These are phyloP conservation scores for Smittium culicis DNA, from an alignment of 371 early-diverging fungal genomes.

Conservation along the genomic window DNA sequence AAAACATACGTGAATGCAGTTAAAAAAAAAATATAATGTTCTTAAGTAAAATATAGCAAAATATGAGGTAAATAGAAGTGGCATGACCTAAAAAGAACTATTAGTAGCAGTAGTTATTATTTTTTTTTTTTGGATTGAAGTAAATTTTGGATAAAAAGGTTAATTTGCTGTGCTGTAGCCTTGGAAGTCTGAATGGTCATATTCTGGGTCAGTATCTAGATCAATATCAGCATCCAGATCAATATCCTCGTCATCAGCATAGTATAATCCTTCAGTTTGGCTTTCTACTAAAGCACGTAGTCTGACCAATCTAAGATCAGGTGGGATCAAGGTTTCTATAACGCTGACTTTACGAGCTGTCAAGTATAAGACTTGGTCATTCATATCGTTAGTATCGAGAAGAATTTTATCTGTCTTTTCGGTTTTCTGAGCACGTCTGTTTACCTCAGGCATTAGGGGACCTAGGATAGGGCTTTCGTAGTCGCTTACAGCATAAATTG, in stretches of 20 bases:
- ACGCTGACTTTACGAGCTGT: slow-evolving; percentile 33
- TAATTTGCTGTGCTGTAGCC: neutral
- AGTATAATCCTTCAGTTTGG: slow-evolving; percentile 30
- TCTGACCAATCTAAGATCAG: slow-evolving; percentile 26
- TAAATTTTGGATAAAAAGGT: no score
- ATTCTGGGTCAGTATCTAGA: neutral
- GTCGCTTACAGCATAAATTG: slow-evolving; percentile 51
- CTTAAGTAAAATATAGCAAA: no score
- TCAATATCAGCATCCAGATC: slow-evolving; percentile 12
- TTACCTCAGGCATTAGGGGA: slow-evolving; percentile 80
- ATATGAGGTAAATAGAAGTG: no score
- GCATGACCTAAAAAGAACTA: no score
- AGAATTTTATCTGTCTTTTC: slow-evolving; percentile 76
- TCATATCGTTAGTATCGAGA: slow-evolving; percentile 65
- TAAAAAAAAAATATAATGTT: no score
- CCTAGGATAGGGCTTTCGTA: slow-evolving; percentile 78
- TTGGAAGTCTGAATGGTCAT: slow-evolving; percentile 1
- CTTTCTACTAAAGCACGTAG: slow-evolving; percentile 32
- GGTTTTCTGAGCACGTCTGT: slow-evolving; percentile 61
- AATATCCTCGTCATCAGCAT: slow-evolving; percentile 16
- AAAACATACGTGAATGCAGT: no score
- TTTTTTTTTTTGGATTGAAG: no score
- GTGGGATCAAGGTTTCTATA: slow-evolving; percentile 35
- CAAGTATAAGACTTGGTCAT: slow-evolving; percentile 40
- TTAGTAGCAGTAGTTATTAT: no score